These are phyloP conservation scores for Platismatia glauca DNA, from an alignment of 495 filamentous ascomycete genomes.

Conservation along the genomic window DNA sequence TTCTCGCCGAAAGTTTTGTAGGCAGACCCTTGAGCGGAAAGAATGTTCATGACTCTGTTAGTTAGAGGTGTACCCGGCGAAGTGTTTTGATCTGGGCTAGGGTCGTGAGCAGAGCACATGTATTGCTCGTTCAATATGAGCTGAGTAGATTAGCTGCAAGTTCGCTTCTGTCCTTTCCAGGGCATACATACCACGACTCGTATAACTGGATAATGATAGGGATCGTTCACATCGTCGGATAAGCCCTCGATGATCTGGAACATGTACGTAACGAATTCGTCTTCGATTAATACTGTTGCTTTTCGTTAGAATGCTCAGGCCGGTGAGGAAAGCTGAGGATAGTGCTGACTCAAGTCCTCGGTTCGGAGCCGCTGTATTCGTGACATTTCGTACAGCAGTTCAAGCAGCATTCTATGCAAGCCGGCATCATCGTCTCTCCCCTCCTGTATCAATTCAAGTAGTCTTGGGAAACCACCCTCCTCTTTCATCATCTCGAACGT, in stretches of 20 bases:
- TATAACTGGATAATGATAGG: slow-evolving; percentile 93
- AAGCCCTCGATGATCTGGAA: slow-evolving; percentile 83
- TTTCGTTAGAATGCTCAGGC: slow-evolving; percentile 16
- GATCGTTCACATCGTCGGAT: slow-evolving; percentile 84
- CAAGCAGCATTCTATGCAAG: slow-evolving; percentile 72
- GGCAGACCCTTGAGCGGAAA: slow-evolving; percentile 64
- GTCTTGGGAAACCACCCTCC: slow-evolving; percentile 71
- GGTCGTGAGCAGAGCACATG: slow-evolving; percentile 65
- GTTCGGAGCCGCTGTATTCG: slow-evolving; percentile 73
- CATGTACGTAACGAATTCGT: slow-evolving; percentile 73
- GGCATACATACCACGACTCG: slow-evolving; percentile 64
- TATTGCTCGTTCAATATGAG: slow-evolving; percentile 97
- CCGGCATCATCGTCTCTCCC: slow-evolving; percentile 53
- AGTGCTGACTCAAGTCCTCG: slow-evolving; percentile 61
- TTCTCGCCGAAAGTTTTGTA: slow-evolving; percentile 98
- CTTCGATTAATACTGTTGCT: slow-evolving; percentile 56
- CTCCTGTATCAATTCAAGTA: slow-evolving; percentile 71
- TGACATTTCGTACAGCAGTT: slow-evolving; percentile 95
- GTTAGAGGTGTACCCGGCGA: slow-evolving; percentile 50
- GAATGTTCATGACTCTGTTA: slow-evolving; percentile 84
- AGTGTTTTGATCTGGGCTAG: slow-evolving; percentile 32
- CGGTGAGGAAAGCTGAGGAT: background rate
- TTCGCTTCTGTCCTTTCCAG: background rate
- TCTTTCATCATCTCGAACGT: slow-evolving; percentile 80
- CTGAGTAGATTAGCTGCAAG: slow-evolving; percentile 37